Evolutionary conservation across 768 basidiomycete species (phyloP).

Genomic region (Mycena kentingensis): DNA sequence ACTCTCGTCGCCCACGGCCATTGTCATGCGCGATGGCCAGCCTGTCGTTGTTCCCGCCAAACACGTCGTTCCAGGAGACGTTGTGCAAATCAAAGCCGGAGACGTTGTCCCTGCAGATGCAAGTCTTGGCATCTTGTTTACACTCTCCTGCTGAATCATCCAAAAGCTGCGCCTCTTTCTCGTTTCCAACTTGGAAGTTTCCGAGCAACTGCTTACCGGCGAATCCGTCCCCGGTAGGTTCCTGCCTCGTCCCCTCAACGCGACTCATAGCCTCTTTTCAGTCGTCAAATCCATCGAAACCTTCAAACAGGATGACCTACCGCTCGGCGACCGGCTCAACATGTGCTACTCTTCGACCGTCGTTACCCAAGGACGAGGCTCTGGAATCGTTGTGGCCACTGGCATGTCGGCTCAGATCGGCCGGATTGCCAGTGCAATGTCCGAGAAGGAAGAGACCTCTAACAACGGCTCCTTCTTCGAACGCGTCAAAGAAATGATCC

Average conservation of each 20-base stretch:
- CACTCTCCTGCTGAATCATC: background rate
- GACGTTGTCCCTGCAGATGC: conserved; percentile 51
- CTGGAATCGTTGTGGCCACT: conserved; percentile 48
- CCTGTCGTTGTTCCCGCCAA: conserved; percentile 42
- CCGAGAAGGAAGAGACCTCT: conserved; percentile 27
- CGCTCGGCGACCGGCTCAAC: conserved; percentile 46
- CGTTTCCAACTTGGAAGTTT: conserved; percentile 49
- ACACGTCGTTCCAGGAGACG: conserved; percentile 45
- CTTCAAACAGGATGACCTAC: conserved; percentile 33
- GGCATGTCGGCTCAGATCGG: conserved; percentile 56
- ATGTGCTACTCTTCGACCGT: conserved; percentile 46
- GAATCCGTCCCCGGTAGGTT: conserved; percentile 50
- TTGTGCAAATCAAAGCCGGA: conserved; percentile 42
- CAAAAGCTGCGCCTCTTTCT: conserved; percentile 46
- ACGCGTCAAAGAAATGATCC: conserved; percentile 26
- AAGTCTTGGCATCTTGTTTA: conserved; percentile 8
- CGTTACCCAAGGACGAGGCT: conserved; percentile 51
- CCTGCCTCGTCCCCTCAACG: background rate
- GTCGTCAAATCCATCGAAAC: conserved; percentile 43
- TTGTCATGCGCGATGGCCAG: conserved; percentile 45
- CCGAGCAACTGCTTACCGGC: conserved; percentile 55
- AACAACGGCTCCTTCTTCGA: conserved; percentile 28
- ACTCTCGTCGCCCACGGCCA: conserved; percentile 49
- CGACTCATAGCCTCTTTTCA: conserved; percentile 8
- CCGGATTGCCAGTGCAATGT: conserved; percentile 39